Conservation (phyloP, 768 basidiomycete genomes). For the Boletus sp. region DNA sequence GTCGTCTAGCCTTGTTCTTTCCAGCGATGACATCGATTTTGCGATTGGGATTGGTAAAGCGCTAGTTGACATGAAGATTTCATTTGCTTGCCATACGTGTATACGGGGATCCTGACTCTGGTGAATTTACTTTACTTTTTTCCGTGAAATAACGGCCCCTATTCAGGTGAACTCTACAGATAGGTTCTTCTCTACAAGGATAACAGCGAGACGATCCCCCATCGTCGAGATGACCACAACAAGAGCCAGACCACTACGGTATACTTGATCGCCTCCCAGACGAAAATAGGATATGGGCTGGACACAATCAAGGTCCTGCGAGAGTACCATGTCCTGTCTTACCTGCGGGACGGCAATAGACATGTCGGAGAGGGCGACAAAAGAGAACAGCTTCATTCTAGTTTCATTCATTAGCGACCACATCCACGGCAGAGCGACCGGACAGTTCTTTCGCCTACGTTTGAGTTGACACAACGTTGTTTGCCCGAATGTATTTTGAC, state of each 20-base stretch:
- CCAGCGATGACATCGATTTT: conserved; percentile 71
- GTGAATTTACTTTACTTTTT: background rate
- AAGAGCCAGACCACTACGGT: background rate
- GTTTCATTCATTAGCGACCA: background rate
- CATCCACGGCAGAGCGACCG: background rate
- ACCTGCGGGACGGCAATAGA: background rate
- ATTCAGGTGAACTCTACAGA: background rate
- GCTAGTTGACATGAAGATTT: conserved; percentile 65
- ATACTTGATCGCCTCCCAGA: background rate
- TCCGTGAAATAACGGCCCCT: background rate
- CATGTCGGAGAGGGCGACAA: background rate
- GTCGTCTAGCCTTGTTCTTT: conserved; percentile 39
- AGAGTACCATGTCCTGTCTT: background rate
- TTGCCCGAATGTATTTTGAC: too few species aligned
- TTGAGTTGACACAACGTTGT: background rate
- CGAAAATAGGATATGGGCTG: background rate
- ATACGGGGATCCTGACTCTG: background rate
- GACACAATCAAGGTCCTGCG: too few species aligned
- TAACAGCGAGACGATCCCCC: background rate
- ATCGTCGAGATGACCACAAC: background rate
- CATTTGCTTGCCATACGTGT: conserved; percentile 45
- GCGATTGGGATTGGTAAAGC: conserved; percentile 67
- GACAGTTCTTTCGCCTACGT: background rate
- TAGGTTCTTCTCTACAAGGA: background rate
- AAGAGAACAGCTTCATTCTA: background rate